Evolutionary conservation across 257 asterid genomes (phyloP).

Genomic region (Ophiorrhiza pumila): DNA sequence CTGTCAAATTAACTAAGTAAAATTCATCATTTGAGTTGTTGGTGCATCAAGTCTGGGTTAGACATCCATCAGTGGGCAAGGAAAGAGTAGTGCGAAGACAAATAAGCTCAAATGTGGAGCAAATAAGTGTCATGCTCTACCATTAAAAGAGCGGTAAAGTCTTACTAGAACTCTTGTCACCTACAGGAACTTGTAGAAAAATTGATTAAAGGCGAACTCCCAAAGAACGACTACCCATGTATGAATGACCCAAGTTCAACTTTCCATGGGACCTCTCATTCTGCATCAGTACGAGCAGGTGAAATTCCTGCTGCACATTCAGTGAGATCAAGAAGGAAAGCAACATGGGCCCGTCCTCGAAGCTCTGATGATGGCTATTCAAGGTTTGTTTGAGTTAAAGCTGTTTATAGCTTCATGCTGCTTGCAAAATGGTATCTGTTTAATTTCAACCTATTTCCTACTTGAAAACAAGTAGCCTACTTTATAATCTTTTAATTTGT

Average conservation of each 20-base stretch:
- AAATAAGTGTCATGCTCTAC: neutral
- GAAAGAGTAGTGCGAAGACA: neutral
- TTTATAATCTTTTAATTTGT: neutral
- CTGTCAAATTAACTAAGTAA: neutral
- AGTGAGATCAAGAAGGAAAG: slow-evolving; percentile 87
- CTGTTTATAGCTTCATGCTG: slow-evolving; percentile 9
- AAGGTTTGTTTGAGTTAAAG: slow-evolving; percentile 44
- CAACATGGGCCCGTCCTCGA: slow-evolving; percentile 99
- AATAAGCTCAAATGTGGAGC: neutral
- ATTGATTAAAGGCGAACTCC: slow-evolving; percentile 77
- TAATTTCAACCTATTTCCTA: neutral
- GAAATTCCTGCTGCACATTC: slow-evolving; percentile 76
- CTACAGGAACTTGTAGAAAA: slow-evolving; percentile 87
- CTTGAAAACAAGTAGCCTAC: neutral
- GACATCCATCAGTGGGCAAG: neutral
- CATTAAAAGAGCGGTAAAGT: neutral
- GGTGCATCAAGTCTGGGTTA: neutral
- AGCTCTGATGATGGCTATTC: slow-evolving; percentile 97
- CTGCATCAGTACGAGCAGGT: slow-evolving; percentile 50
- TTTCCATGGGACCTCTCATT: slow-evolving; percentile 59
- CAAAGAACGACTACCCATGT: slow-evolving; percentile 85
- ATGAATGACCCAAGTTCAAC: slow-evolving; percentile 96
- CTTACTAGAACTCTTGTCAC: slow-evolving; percentile 14
- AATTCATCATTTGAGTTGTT: neutral
- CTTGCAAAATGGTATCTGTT: neutral